phyloP scores from a whole-genome alignment of 2,329 filamentous ascomycete species.

The Botrytis paeoniae region DNA sequence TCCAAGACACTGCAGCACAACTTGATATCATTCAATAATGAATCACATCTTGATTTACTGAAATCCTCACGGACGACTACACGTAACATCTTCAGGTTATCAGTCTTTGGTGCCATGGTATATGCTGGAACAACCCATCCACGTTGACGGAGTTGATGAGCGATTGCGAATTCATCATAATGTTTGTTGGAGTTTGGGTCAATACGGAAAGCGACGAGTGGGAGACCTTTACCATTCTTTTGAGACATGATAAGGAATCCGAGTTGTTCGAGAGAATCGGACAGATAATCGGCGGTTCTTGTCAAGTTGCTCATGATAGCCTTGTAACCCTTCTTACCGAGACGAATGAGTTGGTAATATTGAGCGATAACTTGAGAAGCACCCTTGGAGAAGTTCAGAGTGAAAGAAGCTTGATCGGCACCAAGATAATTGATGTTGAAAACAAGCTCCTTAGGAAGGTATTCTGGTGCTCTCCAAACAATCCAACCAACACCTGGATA shows the following conservation, averaged over 20 bases:
- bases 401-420: constrained; percentile 92
- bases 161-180: constrained; percentile 74
- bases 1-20: constrained; percentile 69
- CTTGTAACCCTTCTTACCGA: constrained; percentile 88
- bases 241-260: constrained; percentile 90
- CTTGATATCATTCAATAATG: constrained; percentile 74
- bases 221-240: constrained; percentile 72
- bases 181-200: constrained; percentile 52
- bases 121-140: constrained; percentile 96
- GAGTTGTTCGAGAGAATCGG: constrained; percentile 65
- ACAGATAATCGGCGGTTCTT: constrained; percentile 82
- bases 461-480: constrained; percentile 81
- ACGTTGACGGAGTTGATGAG: constrained; percentile 79
- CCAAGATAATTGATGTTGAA: constrained; percentile 99
- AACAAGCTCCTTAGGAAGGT: constrained; percentile 79
- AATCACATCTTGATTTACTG: constrained; percentile 74
- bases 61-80: constrained; percentile 94
- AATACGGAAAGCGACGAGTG: constrained; percentile 86
- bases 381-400: constrained; percentile 95
- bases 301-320: constrained; percentile 94
- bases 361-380: constrained; percentile 93
- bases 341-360: constrained; percentile 94
- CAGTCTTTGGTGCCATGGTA: constrained; percentile 76
- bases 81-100: constrained; percentile 83
- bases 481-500: constrained; percentile 96